Percentiles rank a stretch among this genome's conserved stretches.
Evolutionary conservation across 2,329 filamentous ascomycete species (phyloP).

Genomic region (Colletotrichum paranaense): DNA sequence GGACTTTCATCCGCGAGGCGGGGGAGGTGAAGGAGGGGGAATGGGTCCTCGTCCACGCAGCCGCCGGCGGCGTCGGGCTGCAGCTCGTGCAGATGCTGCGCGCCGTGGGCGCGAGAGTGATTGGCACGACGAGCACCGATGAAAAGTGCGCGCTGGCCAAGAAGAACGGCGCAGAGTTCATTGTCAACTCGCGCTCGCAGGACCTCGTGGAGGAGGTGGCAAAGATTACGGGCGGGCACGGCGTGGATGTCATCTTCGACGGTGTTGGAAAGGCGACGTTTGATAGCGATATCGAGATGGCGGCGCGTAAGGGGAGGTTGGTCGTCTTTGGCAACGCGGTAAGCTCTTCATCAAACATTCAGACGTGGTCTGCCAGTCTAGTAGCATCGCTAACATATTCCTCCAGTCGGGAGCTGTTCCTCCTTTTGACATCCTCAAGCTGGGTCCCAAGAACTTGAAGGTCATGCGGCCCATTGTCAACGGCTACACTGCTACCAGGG

Average conservation of each 20-base stretch:
- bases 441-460: constrained; percentile 81
- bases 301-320: constrained; percentile 82
- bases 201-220: constrained; percentile 69
- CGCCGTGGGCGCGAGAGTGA: constrained; percentile 78
- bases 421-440: constrained; percentile 67
- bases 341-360: constrained; percentile 47
- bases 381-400: not conserved
- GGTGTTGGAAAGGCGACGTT: constrained; percentile 89
- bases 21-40: constrained; percentile 81
- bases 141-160: constrained; percentile 80
- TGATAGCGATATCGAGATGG: constrained; percentile 78
- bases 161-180: constrained; percentile 76
- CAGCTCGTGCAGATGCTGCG: constrained; percentile 81
- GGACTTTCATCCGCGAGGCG: constrained; percentile 82
- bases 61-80: constrained; percentile 83
- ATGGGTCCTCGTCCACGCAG: constrained; percentile 87
- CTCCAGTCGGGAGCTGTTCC: constrained; percentile 75
- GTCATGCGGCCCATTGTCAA: constrained; percentile 80
- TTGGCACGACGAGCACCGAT: constrained; percentile 80
- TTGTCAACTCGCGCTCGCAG: constrained; percentile 75
- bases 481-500: constrained; percentile 74
- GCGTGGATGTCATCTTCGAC: constrained; percentile 84
- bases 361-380: too few species aligned
- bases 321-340: constrained; percentile 85
- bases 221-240: constrained; percentile 77